These are phyloP conservation scores for Coniosporium apollinis DNA, from an alignment of 495 filamentous ascomycete genomes.

Conservation along the genomic window DNA sequence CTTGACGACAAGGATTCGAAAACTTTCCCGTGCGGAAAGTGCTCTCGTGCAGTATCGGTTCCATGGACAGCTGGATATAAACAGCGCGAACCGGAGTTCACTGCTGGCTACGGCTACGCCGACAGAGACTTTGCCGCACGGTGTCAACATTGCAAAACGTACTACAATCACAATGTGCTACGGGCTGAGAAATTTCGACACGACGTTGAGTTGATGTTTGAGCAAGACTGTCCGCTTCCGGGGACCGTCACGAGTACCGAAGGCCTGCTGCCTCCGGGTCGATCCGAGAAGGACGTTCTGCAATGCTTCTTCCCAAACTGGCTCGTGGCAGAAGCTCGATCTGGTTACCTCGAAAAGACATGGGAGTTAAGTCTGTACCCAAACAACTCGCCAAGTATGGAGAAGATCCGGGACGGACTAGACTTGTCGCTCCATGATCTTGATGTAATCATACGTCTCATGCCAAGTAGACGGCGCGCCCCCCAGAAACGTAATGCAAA, in stretches of 20 bases:
- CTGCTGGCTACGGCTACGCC: conserved; percentile 36
- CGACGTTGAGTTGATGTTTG: conserved; percentile 32
- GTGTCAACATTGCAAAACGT: conserved; percentile 15
- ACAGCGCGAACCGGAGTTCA: conserved; percentile 2
- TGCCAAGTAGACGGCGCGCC: too few relatives aligned
- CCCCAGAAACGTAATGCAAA: too few relatives aligned
- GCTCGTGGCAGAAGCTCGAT: too few relatives aligned
- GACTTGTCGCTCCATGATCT: too few relatives aligned
- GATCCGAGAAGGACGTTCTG: too few relatives aligned
- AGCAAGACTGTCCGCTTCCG: conserved; percentile 36
- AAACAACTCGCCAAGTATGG: too few relatives aligned
- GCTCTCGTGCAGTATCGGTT: conserved; percentile 26
- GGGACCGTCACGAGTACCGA: conserved; percentile 34
- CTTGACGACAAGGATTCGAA: conserved; percentile 32
- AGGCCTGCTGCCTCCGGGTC: too few relatives aligned
- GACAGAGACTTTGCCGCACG: conserved; percentile 36
- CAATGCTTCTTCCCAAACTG: too few relatives aligned
- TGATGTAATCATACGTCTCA: too few relatives aligned
- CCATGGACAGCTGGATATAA: conserved; percentile 42
- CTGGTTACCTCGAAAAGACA: too few relatives aligned
- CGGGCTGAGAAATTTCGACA: conserved; percentile 37
- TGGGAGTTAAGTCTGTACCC: too few relatives aligned
- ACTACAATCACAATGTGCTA: conserved; percentile 31
- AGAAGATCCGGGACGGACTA: too few relatives aligned
- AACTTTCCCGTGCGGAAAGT: conserved; percentile 39